A percentile compares a stretch with the other conserved stretches of the same genome.
These are phyloP conservation scores for Ophiostoma fasciatum DNA, from an alignment of 2,329 filamentous ascomycete species.

Conservation along the genomic window DNA sequence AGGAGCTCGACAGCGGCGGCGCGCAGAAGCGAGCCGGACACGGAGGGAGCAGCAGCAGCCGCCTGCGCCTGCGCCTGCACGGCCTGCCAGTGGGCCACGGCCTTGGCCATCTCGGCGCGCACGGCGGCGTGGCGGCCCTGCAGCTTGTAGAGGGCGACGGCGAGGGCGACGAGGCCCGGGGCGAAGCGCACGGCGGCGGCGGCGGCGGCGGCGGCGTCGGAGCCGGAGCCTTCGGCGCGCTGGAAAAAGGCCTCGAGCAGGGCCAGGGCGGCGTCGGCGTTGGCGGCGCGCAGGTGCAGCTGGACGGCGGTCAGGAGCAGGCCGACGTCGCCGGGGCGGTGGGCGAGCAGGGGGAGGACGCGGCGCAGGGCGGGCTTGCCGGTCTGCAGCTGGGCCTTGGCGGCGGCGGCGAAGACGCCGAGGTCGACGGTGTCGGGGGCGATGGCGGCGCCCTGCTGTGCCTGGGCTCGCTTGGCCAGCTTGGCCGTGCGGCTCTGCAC, in stretches of 20 bases:
- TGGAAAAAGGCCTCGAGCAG: slow-evolving; percentile 63
- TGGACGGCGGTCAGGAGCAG: slow-evolving; percentile 68
- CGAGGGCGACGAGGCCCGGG: slow-evolving; percentile 68
- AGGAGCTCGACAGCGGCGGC: slow-evolving; percentile 76
- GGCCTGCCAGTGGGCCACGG: slow-evolving; percentile 66
- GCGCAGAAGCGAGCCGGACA: slow-evolving; percentile 51
- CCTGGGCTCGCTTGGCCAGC: slow-evolving; percentile 21
- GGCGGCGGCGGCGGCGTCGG: slow-evolving; percentile 33
- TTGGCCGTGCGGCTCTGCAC: slow-evolving; percentile 34
- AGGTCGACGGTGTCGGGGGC: slow-evolving; percentile 23
- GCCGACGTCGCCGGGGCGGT: slow-evolving; percentile 65
- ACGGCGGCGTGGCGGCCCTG: slow-evolving; percentile 61
- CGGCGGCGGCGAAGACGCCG: slow-evolving; percentile 52
- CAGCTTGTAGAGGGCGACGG: slow-evolving; percentile 62
- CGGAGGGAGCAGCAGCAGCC: background rate
- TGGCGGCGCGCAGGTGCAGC: slow-evolving; percentile 47
- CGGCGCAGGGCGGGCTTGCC: slow-evolving; percentile 55
- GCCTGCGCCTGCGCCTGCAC: slow-evolving; percentile 16
- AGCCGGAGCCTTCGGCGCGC: slow-evolving; percentile 48
- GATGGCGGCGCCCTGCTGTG: slow-evolving; percentile 12
- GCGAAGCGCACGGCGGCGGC: slow-evolving; percentile 53
- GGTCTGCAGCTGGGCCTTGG: slow-evolving; percentile 46
- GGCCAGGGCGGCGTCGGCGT: slow-evolving; percentile 58
- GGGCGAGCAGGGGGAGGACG: slow-evolving; percentile 54
- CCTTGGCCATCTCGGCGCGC: slow-evolving; percentile 60